Evolutionary conservation across 192 early-diverging fungal genomes (phyloP), one percentile per base, ranked within the genome.

Genomic region (Mycoemilia scoparia): DNA sequence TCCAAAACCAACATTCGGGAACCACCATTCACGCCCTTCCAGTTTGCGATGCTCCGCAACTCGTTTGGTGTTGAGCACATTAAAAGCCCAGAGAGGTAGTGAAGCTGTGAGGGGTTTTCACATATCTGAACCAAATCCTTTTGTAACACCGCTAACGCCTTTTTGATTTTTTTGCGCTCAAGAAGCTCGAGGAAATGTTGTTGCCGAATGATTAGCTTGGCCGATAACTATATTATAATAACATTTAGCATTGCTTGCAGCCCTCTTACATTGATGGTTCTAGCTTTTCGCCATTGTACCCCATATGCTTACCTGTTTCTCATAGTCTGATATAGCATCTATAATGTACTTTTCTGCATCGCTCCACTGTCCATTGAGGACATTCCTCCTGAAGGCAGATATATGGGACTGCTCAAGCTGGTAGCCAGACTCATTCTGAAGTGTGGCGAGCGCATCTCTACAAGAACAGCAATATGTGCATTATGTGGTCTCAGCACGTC

Each of bases 151-250:
- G 65, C 29, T 28, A 92, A 45, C 3, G 91, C 93, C 31, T 67
- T 58, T 40, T 79, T 73, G 2, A 74, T 68, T 23, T 77, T 35
- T 25, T 66, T 49, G 4, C 46, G 41, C 55, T 90, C 85, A 21
- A 98, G 43, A 3, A 79, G 51, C 51, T 98, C 95, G 17, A 95
- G 51, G 42, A 76, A 98, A 49, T 88, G 85, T 67, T 98, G 95
- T 29, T 79, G 61, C 32, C 82, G 64, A 34, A 91, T 67, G 18
- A 87, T 57, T 47, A 91, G 89, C 39, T 38, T 41, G 43, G 2
- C n/a, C 41, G 18, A 32, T 29, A 13, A 27, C 20, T 26, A 7
- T 14, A 21, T 31, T 14, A 12, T 12, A n/a, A 13, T 10, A 35
- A 6, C 12, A 24, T 14, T 16, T 15, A 19, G 0, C 24, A 10